Conservation (phyloP, 2,329 filamentous ascomycete species). For the Aspergillus sojae region DNA sequence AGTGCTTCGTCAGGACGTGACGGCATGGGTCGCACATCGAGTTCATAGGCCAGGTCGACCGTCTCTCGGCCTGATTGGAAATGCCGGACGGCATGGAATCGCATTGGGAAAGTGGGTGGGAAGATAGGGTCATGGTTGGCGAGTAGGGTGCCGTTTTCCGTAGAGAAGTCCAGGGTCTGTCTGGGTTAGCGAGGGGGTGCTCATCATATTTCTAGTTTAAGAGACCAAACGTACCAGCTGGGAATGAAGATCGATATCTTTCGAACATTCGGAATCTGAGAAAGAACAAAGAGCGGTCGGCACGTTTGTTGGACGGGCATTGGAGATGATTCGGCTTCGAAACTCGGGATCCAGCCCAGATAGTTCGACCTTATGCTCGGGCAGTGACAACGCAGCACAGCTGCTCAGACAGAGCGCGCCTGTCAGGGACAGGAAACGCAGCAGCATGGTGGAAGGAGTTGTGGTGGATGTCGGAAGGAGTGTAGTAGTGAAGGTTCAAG, state of each 20-base stretch:
- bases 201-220: not conserved
- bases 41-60: slow-evolving; percentile 25
- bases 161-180: slow-evolving; percentile 33
- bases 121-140: slow-evolving; percentile 35
- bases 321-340: not conserved
- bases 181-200: slow-evolving; percentile 2
- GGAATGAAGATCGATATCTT: slow-evolving; percentile 9
- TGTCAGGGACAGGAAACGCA: slow-evolving; percentile 18
- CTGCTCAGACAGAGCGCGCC: slow-evolving; percentile 15
- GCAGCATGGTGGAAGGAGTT: slow-evolving; percentile 14
- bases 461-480: not conserved
- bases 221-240: slow-evolving; percentile 15
- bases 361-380: not conserved
- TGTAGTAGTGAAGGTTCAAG: too few species aligned
- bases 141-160: slow-evolving; percentile 29
- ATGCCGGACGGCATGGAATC: slow-evolving; percentile 29
- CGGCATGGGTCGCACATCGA: slow-evolving; percentile 28
- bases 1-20: slow-evolving; percentile 17
- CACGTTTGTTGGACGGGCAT: slow-evolving; percentile 18
- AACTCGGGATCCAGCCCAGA: not conserved
- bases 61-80: slow-evolving; percentile 15
- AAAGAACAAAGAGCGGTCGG: slow-evolving; percentile 22
- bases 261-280: slow-evolving; percentile 16
- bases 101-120: slow-evolving; percentile 30
- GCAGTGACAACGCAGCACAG: slow-evolving; percentile 11